A percentile compares a stretch with the other conserved stretches of the same genome.
Evolutionary conservation across 495 filamentous ascomycete species (phyloP).

Genomic region (Xylaria flabelliformis): DNA sequence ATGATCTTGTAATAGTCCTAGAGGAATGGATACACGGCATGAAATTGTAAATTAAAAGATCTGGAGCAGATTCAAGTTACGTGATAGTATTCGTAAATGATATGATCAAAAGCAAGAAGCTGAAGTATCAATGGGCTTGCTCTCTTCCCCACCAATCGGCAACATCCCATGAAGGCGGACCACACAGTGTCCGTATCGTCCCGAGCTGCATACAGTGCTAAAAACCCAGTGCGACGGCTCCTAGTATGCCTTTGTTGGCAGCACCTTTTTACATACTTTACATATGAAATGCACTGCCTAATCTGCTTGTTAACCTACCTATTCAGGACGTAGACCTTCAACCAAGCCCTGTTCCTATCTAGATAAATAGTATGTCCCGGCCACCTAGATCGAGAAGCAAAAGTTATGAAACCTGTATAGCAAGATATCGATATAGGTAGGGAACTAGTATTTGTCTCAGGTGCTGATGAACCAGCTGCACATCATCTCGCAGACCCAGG

Average conservation of each 20-base stretch:
- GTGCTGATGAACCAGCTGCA: slow-evolving; percentile 5
- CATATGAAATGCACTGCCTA: background rate
- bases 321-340: background rate
- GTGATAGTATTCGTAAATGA: background rate
- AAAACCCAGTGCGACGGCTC: background rate
- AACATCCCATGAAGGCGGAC: background rate
- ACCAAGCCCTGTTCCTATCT: background rate
- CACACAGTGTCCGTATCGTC: slow-evolving; percentile 1
- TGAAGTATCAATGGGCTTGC: background rate
- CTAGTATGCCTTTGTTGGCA: background rate
- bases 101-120: slow-evolving; percentile 2
- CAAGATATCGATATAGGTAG: background rate
- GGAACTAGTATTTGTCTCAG: background rate
- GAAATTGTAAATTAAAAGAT: background rate
- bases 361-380: background rate
- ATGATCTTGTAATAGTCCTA: background rate
- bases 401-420: background rate
- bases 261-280: background rate
- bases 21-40: background rate
- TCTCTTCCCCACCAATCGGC: slow-evolving; percentile 17
- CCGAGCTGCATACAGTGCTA: background rate
- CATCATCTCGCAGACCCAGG: background rate
- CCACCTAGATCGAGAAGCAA: background rate
- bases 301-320: too few relatives aligned
- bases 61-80: background rate